Evolutionary conservation across 108 stramenopile genomes (phyloP).

Genomic region (Asterionellopsis glacialis): DNA sequence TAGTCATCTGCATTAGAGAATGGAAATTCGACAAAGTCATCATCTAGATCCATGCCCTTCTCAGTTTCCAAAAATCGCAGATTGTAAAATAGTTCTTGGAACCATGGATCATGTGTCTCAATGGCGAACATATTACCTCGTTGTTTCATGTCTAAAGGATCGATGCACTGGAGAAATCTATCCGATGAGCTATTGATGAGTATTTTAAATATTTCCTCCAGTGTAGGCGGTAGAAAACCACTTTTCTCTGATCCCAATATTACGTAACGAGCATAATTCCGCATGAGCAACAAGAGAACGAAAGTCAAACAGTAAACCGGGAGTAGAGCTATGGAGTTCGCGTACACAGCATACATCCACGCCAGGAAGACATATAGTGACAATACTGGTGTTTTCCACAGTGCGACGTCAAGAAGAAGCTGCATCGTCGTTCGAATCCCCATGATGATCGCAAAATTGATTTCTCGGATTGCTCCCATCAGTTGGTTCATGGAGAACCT

Average conservation of each 20-base stretch:
- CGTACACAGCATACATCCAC: conserved; percentile 63
- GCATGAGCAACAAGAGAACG: conserved; percentile 40
- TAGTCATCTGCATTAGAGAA: conserved; percentile 72
- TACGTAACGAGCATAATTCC: conserved; percentile 46
- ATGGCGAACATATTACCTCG: conserved; percentile 30
- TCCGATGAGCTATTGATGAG: conserved; percentile 41
- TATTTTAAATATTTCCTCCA: conserved; percentile 44
- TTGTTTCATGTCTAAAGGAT: background rate
- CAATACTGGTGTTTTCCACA: conserved; percentile 56
- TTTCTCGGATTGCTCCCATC: conserved; percentile 51
- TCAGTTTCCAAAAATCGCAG: conserved; percentile 6
- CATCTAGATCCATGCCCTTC: conserved; percentile 39
- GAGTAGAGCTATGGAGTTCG: conserved; percentile 45
- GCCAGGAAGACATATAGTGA: conserved; percentile 60
- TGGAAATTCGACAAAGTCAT: conserved; percentile 72
- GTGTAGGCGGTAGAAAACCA: conserved; percentile 56
- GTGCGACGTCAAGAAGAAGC: background rate
- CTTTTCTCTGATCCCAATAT: conserved; percentile 21
- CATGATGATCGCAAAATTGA: conserved; percentile 19
- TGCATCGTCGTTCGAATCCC: background rate
- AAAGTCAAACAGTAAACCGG: conserved; percentile 52
- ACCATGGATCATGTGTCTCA: background rate
- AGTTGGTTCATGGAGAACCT: conserved; percentile 46
- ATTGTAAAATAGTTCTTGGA: conserved; percentile 1
- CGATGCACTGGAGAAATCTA: conserved; percentile 34